Base-by-base conservation (phyloP, 192 early-diverging fungal species). In the Geosiphon pyriformis region DNA sequence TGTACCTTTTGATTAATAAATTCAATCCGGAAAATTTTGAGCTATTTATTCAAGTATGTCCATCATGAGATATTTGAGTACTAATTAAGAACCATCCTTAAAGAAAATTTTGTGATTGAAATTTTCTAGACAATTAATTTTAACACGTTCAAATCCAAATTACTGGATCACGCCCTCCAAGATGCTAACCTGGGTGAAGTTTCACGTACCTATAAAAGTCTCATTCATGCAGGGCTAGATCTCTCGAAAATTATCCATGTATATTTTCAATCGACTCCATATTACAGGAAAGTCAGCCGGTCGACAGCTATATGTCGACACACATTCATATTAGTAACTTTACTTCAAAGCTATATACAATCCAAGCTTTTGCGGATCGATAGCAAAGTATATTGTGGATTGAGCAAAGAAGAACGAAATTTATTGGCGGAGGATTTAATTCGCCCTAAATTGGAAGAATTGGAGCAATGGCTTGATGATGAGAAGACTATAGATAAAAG, bases 321-420 rank as follows among this genome's bases (percentile, higher is more conserved):
- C 31, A 53, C 27, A 32, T 65, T 65, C 33, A 53, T 65, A 2
- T 51, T 65, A 25, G 20, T 7, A 18, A 47, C 62, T 1, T n/a
- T 52, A 35, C 42, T 65, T 12, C 49, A 65, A 51, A 65, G 62
- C 18, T 65, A 65, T 65, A 18, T 65, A 10, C 7, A 65, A 29
- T 26, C 30, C 1, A 65, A 65, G 31, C 22, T 31, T 25, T 33
- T 65, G 27, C 27, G 62, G 25, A n/a, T 53, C n/a, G 27, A 17
- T n/a, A n/a, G 35, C 8, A 34, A 54, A 8, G 31, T 65, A 10
- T 31, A 31, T 53, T 23, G 20, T 25, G 62, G 62, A 12, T 65
- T 65, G 48, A 10, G 30, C 12, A 17, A 65, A 25, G 50, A 54
- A 3, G 62, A 65, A 52, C 2, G 6, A 2, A 22, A 53, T 15